Percentiles rank a stretch among this genome's conserved stretches.
phyloP scores from a whole-genome alignment of 148 eudicot genomes.

The Arctostaphylos glauca region DNA sequence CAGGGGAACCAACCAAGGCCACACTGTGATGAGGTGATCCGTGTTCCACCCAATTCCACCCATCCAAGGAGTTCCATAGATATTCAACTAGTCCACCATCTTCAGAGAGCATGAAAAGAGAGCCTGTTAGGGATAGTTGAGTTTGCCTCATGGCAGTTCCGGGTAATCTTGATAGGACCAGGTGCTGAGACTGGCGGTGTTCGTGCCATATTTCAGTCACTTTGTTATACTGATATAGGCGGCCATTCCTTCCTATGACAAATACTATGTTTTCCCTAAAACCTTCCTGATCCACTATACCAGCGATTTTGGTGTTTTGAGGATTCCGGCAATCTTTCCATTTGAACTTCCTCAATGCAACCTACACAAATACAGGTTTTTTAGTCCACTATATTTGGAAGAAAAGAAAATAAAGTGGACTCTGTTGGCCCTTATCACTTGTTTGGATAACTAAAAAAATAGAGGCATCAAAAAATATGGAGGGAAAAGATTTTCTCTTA shows the following conservation, averaged over 20 bases:
- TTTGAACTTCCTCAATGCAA: conserved; percentile 61
- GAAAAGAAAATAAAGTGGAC: background rate
- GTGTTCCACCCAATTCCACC: conserved; percentile 88
- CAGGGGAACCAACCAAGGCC: conserved; percentile 57
- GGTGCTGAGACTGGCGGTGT: conserved; percentile 74
- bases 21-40: conserved; percentile 61
- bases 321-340: conserved; percentile 87
- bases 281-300: conserved; percentile 79
- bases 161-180: conserved; percentile 57
- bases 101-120: conserved; percentile 70
- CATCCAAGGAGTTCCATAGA: conserved; percentile 61
- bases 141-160: conserved; percentile 70
- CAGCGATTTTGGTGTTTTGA: conserved; percentile 55
- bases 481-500: background rate
- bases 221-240: conserved; percentile 73
- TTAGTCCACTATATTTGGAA: background rate
- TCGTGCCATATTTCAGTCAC: conserved; percentile 74
- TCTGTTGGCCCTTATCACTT: background rate
- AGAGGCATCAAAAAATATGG: background rate
- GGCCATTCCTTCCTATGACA: conserved; percentile 56
- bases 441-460: background rate
- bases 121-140: conserved; percentile 44
- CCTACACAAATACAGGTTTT: conserved; percentile 34
- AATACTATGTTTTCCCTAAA: conserved; percentile 70
- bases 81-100: conserved; percentile 79